A percentile compares a stretch with the other conserved stretches of the same genome.
These are phyloP conservation scores for Pulveroboletus frians DNA, from an alignment of 768 basidiomycete genomes.

Conservation along the genomic window DNA sequence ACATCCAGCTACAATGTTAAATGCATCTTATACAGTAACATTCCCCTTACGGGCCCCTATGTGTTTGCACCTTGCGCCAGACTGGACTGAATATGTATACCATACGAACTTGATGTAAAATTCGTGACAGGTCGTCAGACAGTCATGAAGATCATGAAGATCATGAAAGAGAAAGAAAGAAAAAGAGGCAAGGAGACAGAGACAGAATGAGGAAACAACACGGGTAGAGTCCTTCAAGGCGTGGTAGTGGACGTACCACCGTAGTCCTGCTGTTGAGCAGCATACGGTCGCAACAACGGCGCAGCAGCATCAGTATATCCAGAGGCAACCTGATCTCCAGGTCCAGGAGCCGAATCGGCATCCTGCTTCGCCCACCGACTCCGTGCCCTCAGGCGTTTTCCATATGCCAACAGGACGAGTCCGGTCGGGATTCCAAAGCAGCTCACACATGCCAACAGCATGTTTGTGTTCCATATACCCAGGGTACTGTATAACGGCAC, in stretches of 20 bases:
- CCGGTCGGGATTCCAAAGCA: constrained; percentile 22
- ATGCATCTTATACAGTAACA: too few species aligned
- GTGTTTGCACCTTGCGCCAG: too few species aligned
- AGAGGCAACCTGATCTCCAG: not conserved
- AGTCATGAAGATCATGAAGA: not conserved
- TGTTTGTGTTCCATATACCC: constrained; percentile 17
- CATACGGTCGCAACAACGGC: constrained; percentile 13
- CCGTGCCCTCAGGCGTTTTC: constrained; percentile 16
- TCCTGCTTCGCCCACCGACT: constrained; percentile 27
- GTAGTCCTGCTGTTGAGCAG: constrained; percentile 8
- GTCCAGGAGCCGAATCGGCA: not conserved
- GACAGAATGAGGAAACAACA: not conserved
- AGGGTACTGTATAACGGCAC: constrained; percentile 20
- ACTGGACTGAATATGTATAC: too few species aligned
- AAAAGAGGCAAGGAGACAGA: not conserved
- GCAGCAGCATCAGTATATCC: not conserved
- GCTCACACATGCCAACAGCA: constrained; percentile 19
- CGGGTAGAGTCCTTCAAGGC: not conserved
- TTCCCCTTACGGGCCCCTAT: too few species aligned
- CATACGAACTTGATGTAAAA: too few species aligned
- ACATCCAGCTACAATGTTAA: too few species aligned
- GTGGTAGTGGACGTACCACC: constrained; percentile 10
- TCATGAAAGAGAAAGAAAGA: not conserved
- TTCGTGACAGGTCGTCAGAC: not conserved
- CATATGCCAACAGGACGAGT: constrained; percentile 17